A percentile compares a stretch with the other conserved stretches of the same genome.
These are phyloP conservation scores for Stagonosporopsis rhizophila DNA, from an alignment of 2,329 filamentous ascomycete species.

Conservation along the genomic window DNA sequence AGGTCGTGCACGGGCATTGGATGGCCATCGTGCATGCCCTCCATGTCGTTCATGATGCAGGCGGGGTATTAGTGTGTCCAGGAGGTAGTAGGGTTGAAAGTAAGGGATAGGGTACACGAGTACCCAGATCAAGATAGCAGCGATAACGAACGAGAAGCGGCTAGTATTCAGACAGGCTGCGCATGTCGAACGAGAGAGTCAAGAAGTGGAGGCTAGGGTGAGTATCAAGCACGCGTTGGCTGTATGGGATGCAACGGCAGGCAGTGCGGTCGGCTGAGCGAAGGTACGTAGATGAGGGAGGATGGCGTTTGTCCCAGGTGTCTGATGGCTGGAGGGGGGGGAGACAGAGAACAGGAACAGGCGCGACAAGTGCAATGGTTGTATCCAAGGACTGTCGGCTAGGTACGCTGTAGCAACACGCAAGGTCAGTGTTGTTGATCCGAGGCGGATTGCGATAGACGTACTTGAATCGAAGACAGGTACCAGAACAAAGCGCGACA, in stretches of 20 bases:
- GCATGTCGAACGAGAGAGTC: conserved; percentile 40
- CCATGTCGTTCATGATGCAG: conserved; percentile 59
- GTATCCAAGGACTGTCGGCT: conserved; percentile 13
- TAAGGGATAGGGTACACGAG: conserved; percentile 26
- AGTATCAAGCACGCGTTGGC: conserved; percentile 8
- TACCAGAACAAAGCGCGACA: conserved; percentile 23
- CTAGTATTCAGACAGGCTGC: conserved; percentile 31
- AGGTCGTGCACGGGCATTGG: conserved; percentile 74
- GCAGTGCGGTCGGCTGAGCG: background rate
- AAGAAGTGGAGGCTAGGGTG: conserved; percentile 5
- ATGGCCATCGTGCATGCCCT: conserved; percentile 52
- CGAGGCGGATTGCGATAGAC: conserved; percentile 21
- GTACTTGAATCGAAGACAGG: conserved; percentile 34
- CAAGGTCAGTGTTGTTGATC: conserved; percentile 29
- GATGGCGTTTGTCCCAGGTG: conserved; percentile 2
- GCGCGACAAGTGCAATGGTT: conserved; percentile 9
- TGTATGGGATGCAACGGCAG: conserved; percentile 7
- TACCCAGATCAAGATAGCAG: conserved; percentile 27
- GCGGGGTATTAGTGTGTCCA: conserved; percentile 19
- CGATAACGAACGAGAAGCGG: conserved; percentile 26
- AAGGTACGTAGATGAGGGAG: conserved; percentile 5
- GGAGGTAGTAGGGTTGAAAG: conserved; percentile 17
- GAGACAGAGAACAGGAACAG: conserved; percentile 8
- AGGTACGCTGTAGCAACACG: conserved; percentile 22
- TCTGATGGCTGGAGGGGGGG: conserved; percentile 3